These are phyloP conservation scores for Ustulina deusta DNA, from an alignment of 2,329 filamentous ascomycete species.

Conservation along the genomic window DNA sequence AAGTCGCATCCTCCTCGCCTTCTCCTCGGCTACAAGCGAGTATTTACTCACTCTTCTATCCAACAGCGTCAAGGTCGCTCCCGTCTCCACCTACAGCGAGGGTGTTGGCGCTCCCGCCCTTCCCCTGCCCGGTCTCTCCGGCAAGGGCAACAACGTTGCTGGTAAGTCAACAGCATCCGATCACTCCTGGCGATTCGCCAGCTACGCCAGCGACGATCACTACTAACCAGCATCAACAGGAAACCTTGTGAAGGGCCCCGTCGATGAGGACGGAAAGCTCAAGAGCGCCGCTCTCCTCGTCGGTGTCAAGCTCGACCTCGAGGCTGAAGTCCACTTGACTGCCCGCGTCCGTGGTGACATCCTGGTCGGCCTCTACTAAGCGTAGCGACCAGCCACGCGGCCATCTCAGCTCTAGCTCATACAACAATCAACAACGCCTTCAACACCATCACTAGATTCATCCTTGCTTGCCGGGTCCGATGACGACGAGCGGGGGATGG, in stretches of 20 bases:
- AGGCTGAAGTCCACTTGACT: too few relatives aligned
- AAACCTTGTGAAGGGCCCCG: conserved; percentile 68
- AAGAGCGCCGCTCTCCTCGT: conserved; percentile 69
- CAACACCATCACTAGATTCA: conserved; percentile 18
- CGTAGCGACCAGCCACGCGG: too few relatives aligned
- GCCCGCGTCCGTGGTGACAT: too few relatives aligned
- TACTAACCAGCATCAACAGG: conserved; percentile 48
- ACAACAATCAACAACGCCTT: conserved; percentile 13
- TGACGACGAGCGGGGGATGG: background rate
- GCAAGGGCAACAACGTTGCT: conserved; percentile 46
- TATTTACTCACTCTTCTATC: conserved; percentile 17
- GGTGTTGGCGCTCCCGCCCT: conserved; percentile 26
- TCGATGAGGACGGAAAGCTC: conserved; percentile 67
- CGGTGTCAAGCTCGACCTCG: too few relatives aligned
- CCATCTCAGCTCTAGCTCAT: conserved; percentile 47
- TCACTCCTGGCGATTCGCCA: background rate
- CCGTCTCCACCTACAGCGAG: conserved; percentile 31
- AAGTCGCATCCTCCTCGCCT: conserved; percentile 19
- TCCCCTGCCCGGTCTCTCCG: conserved; percentile 49
- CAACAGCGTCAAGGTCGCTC: conserved; percentile 37
- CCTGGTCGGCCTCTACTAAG: too few relatives aligned
- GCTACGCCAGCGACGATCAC: conserved; percentile 8
- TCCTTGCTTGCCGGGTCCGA: conserved; percentile 25
- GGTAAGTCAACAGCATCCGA: conserved; percentile 38
- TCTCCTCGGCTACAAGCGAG: background rate